A percentile compares a stretch with the other conserved stretches of the same genome.
phyloP scores from a whole-genome alignment of 805 yeast genomes.

The Cyberlindnera amylophila region DNA sequence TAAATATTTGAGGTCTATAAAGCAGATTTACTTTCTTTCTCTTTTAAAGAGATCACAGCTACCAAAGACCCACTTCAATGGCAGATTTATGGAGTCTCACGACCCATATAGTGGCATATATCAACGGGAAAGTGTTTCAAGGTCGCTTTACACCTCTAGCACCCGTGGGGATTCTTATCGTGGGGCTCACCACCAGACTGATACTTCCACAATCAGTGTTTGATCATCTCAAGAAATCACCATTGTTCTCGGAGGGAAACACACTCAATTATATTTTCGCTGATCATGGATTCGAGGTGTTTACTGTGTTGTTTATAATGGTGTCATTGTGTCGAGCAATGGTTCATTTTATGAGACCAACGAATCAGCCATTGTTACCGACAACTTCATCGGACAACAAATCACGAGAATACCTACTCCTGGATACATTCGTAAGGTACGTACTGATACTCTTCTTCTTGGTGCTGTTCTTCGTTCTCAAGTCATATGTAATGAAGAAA shows the following conservation, averaged over 20 bases:
- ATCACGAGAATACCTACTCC: not conserved
- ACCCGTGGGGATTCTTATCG: slow-evolving; percentile 3
- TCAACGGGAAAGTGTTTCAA: too few relatives aligned
- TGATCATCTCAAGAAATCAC: not conserved
- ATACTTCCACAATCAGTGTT: not conserved
- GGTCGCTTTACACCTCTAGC: too few relatives aligned
- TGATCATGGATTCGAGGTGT: slow-evolving; percentile 16
- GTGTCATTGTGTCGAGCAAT: slow-evolving; percentile 3
- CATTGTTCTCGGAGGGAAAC: slow-evolving; percentile 13
- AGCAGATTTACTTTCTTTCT: too few relatives aligned
- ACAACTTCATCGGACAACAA: not conserved
- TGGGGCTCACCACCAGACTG: not conserved
- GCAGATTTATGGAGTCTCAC: too few relatives aligned
- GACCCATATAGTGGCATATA: too few relatives aligned
- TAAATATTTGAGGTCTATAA: too few relatives aligned
- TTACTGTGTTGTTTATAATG: slow-evolving; percentile 10
- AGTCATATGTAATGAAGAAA: not conserved
- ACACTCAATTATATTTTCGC: slow-evolving; percentile 19
- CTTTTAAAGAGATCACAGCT: too few relatives aligned
- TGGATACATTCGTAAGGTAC: not conserved
- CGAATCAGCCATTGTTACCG: slow-evolving; percentile 5
- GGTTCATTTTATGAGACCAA: slow-evolving; percentile 5
- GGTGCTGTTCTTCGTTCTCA: not conserved
- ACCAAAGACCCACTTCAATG: too few relatives aligned
- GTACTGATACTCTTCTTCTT: not conserved